Conservation (phyloP, 345 rosid species). For the Hevea brasiliensis region DNA sequence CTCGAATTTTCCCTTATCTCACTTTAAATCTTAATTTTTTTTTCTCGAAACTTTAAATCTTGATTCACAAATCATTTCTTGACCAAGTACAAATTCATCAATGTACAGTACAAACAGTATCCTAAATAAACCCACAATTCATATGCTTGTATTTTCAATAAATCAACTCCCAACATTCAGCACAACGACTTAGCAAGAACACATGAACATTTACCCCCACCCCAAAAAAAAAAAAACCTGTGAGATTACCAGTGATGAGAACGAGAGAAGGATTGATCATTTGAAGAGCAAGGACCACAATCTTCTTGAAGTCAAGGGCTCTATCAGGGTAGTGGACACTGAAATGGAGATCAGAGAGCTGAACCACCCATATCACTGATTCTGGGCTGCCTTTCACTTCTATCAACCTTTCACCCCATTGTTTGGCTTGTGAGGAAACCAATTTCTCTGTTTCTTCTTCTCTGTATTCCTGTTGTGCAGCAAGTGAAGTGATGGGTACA, state of each 20-base stretch:
- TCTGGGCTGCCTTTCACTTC: slow-evolving; percentile 62
- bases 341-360: slow-evolving; percentile 98
- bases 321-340: slow-evolving; percentile 88
- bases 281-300: slow-evolving; percentile 63
- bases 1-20: background rate
- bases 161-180: too few relatives aligned
- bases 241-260: slow-evolving; percentile 90
- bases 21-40: background rate
- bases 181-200: background rate
- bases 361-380: slow-evolving; percentile 82
- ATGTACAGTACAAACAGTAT: background rate
- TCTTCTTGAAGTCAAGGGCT: slow-evolving; percentile 61
- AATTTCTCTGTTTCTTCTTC: slow-evolving; percentile 4
- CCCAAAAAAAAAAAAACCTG: slow-evolving; percentile 48
- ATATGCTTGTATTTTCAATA: background rate
- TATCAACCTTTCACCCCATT: slow-evolving; percentile 41
- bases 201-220: background rate
- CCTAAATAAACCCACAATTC: background rate
- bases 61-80: background rate
- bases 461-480: background rate
- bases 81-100: background rate
- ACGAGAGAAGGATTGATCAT: slow-evolving; percentile 83
- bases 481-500: background rate
- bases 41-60: background rate
- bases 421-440: slow-evolving; percentile 10